phyloP scores from a whole-genome alignment of 2,329 filamentous ascomycete species.

The Colletotrichum cuscutae region DNA sequence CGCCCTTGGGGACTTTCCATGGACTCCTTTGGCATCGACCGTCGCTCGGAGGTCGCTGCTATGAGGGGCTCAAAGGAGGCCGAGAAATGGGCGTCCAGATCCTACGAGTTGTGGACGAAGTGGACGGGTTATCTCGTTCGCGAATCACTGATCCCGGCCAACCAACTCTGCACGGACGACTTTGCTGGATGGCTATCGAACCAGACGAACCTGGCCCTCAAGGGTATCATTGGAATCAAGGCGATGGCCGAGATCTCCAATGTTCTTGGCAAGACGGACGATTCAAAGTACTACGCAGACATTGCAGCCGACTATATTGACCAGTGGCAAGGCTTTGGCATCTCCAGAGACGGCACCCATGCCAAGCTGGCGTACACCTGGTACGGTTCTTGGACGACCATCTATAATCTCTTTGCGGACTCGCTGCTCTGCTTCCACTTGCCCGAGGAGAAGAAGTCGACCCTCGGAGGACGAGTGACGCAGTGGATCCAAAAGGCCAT shows the following conservation, averaged over 20 bases:
- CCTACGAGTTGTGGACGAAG: slow-evolving; percentile 78
- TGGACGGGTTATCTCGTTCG: slow-evolving; percentile 81
- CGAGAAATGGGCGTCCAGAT: slow-evolving; percentile 54
- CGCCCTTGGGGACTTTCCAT: slow-evolving; percentile 50
- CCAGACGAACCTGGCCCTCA: slow-evolving; percentile 80
- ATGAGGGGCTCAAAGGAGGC: slow-evolving; percentile 56
- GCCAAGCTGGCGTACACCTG: slow-evolving; percentile 84
- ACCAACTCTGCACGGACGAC: slow-evolving; percentile 81
- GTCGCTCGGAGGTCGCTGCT: slow-evolving; percentile 63
- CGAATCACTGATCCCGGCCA: slow-evolving; percentile 74
- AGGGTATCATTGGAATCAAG: slow-evolving; percentile 82
- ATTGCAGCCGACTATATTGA: slow-evolving; percentile 74
- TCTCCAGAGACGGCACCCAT: slow-evolving; percentile 76
- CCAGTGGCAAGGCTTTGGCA: slow-evolving; percentile 77
- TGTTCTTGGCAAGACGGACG: slow-evolving; percentile 65
- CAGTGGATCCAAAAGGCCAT: slow-evolving; percentile 37
- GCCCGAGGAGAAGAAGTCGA: slow-evolving; percentile 38
- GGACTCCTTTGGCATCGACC: slow-evolving; percentile 63
- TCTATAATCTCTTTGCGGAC: slow-evolving; percentile 84
- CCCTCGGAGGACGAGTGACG: not conserved
- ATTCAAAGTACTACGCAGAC: slow-evolving; percentile 69
- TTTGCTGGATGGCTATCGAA: slow-evolving; percentile 81
- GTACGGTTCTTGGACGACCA: slow-evolving; percentile 84
- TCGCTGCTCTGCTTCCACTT: slow-evolving; percentile 82
- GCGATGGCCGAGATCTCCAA: slow-evolving; percentile 78